Evolutionary conservation across 345 rosid genomes (phyloP), one percentile per base, ranked within the genome.

Genomic region (Boechera retrofracta): DNA sequence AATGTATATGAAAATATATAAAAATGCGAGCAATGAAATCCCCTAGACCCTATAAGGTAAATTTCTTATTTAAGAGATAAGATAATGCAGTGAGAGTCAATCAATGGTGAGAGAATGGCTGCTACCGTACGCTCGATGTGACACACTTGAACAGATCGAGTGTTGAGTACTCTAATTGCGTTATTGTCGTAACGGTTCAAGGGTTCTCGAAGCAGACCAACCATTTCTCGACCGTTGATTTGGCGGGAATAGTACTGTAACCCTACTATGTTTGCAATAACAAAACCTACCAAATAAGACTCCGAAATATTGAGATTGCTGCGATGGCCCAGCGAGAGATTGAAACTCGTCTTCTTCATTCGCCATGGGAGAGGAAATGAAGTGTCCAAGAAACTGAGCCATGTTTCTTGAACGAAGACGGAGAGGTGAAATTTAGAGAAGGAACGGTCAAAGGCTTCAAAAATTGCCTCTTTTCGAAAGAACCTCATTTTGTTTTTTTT

Each of bases 141-240:
- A 64, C 96, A 97, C 15, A 93, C 92, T 77, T 91, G 94, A 39
- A 78, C 28, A 6, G 86, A 79, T 39, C 89, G 77, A 2, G 89
- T 86, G 80, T 91, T 91, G 71, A 91, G 73, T 9, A 91, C 97
- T 55, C 77, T 85, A 69, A 91, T 85, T 41, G 96, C 97, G 81
- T 91, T 87, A 11, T 10, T 10, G 77, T 89, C 96, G 76, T 78
- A 76, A 7, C 72, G 82, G 63, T 91, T 91, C 0, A 82, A 71
- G 6, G 93, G 96, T 64, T 91, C 91, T 1, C 98, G 90, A 61
- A 91, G 88, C 21, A 94, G 83, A 47, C 92, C 91, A 48, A 94
- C 96, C 84, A 88, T 49, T 67, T 94, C 93, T 12, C 93, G 86
- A 78, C 93, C 97, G 49, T 77, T 83, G 82, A 94, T 87, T 59